Conservation (phyloP, 2,329 filamentous ascomycete species). For the Ophiostoma angusticollis region DNA sequence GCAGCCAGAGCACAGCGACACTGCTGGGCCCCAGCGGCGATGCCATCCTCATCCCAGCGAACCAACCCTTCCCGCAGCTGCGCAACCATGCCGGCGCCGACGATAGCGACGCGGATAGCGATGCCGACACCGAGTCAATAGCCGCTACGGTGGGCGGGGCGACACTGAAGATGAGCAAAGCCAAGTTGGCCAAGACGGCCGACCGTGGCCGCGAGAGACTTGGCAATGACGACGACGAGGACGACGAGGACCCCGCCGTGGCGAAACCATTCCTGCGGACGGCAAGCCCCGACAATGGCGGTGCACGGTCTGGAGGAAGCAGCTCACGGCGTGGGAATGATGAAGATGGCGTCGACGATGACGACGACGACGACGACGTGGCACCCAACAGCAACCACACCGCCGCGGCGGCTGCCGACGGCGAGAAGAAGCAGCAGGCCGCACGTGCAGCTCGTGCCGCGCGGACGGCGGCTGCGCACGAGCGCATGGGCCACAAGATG, state of each 20-base stretch:
- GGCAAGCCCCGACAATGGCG: constrained; percentile 33
- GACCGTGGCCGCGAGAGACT: constrained; percentile 1
- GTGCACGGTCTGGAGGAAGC: constrained; percentile 18
- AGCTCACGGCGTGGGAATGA: constrained; percentile 8
- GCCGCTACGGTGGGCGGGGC: not conserved
- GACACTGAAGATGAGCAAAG: constrained; percentile 1
- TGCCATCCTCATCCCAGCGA: constrained; percentile 10
- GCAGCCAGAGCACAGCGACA: constrained; percentile 12
- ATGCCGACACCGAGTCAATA: constrained; percentile 8
- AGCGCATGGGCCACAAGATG: constrained; percentile 51
- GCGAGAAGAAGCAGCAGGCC: not conserved
- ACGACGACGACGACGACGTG: constrained; percentile 21
- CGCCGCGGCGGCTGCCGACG: not conserved
- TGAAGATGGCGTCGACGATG: constrained; percentile 16
- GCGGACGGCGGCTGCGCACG: constrained; percentile 7
- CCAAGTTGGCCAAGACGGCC: constrained; percentile 13
- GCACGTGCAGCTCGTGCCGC: constrained; percentile 1
- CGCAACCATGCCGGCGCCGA: constrained; percentile 29
- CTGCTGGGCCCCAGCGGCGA: constrained; percentile 1
- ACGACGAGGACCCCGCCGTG: constrained; percentile 45
- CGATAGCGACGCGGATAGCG: constrained; percentile 19
- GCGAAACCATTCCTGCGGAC: constrained; percentile 45
- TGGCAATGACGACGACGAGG: constrained; percentile 31
- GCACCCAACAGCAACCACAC: constrained; percentile 11
- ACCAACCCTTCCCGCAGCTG: constrained; percentile 24